These are phyloP conservation scores for Vitis hybrid DNA, from an alignment of 177 flowering plant species.

Conservation along the genomic window DNA sequence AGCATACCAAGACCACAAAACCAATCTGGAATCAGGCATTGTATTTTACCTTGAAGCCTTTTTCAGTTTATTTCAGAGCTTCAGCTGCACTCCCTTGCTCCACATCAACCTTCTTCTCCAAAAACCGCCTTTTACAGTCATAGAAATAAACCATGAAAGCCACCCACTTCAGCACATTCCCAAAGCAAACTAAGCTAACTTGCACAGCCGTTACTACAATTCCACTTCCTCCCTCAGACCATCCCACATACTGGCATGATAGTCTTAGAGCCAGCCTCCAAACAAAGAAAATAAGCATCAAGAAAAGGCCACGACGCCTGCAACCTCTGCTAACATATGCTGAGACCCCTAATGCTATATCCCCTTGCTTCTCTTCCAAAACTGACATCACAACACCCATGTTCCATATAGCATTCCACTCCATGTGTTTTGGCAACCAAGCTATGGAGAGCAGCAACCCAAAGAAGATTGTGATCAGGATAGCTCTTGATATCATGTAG, in stretches of 20 bases:
- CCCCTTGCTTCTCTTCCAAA: constrained; percentile 25
- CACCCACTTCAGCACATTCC: no score
- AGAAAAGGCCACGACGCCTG: constrained; percentile 10
- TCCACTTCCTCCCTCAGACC: no score
- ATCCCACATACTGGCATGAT: no score
- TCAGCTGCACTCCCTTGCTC: constrained; percentile 8
- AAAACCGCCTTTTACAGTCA: not conserved
- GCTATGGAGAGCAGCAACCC: not conserved
- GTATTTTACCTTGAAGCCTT: not conserved
- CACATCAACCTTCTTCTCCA: constrained; percentile 16
- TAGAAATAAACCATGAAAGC: no score
- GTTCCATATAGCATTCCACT: constrained; percentile 31
- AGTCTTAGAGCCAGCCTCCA: constrained; percentile 2
- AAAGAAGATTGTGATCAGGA: not conserved
- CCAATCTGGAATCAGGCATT: no score
- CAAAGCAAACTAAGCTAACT: no score
- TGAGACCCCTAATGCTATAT: constrained; percentile 17
- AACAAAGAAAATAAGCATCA: constrained; percentile 11
- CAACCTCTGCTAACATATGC: constrained; percentile 24
- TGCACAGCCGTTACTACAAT: no score
- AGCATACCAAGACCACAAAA: no score
- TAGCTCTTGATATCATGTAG: not conserved
- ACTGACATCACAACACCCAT: constrained; percentile 23
- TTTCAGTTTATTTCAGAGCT: not conserved
- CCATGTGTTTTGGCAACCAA: constrained; percentile 14